Conservation (phyloP, 768 basidiomycete genomes). For the Lactarius vividus region DNA sequence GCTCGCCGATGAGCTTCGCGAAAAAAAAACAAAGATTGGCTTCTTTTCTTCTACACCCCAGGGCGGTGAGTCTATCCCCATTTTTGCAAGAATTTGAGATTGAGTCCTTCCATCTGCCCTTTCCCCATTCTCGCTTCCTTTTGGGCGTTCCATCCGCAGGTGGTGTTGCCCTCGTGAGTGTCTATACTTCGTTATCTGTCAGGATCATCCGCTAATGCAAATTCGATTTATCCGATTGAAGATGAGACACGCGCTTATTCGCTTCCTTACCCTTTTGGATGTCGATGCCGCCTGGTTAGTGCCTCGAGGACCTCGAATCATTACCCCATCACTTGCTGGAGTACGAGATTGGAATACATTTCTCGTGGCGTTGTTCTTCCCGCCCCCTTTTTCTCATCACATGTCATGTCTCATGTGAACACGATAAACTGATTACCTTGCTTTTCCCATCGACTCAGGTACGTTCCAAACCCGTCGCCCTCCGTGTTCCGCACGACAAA, state of each 20-base stretch:
- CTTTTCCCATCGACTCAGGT: slow-evolving; percentile 45
- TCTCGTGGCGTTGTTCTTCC: background rate
- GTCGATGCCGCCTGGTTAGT: slow-evolving; percentile 82
- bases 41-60: slow-evolving; percentile 97
- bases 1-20: slow-evolving; percentile 79
- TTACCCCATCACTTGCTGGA: slow-evolving; percentile 12
- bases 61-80: slow-evolving; percentile 56
- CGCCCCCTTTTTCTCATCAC: background rate
- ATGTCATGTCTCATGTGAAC: slow-evolving; percentile 6
- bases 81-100: slow-evolving; percentile 25
- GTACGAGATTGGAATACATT: slow-evolving; percentile 4
- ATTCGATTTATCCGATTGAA: slow-evolving; percentile 33
- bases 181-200: slow-evolving; percentile 26
- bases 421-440: slow-evolving; percentile 2
- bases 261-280: slow-evolving; percentile 76
- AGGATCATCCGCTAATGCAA: slow-evolving; percentile 13
- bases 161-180: slow-evolving; percentile 85
- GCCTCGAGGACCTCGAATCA: slow-evolving; percentile 27
- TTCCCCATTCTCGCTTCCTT: slow-evolving; percentile 24
- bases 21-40: slow-evolving; percentile 84
- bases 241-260: slow-evolving; percentile 93
- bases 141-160: slow-evolving; percentile 44
- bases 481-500: slow-evolving; percentile 90
- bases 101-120: slow-evolving; percentile 27
- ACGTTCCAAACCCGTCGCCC: slow-evolving; percentile 86